Evolutionary conservation across 2,329 filamentous ascomycete species (phyloP).

Genomic region (Paraconiothyrium brasiliense): DNA sequence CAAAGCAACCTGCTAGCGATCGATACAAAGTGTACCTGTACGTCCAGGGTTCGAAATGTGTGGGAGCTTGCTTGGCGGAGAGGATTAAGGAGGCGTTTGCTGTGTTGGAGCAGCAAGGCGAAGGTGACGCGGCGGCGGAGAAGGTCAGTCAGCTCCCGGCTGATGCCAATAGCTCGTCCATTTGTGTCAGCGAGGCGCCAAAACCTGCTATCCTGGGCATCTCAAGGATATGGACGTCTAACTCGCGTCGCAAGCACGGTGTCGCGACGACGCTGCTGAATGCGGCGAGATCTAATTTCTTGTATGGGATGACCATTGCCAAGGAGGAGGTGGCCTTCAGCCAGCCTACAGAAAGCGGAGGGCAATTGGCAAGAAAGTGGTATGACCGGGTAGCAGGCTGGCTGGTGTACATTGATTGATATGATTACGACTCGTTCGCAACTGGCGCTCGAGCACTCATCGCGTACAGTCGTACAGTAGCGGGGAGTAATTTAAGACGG

Average conservation of each 20-base stretch:
- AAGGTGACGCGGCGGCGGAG: constrained; percentile 25
- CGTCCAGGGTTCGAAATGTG: constrained; percentile 67
- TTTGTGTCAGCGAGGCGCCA: constrained; percentile 56
- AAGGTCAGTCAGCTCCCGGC: constrained; percentile 26
- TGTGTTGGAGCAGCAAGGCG: constrained; percentile 52
- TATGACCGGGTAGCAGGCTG: constrained; percentile 65
- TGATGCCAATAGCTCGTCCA: constrained; percentile 39
- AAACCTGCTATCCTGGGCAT: constrained; percentile 66
- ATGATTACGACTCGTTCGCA: not conserved
- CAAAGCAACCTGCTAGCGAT: constrained; percentile 46
- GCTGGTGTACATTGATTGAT: constrained; percentile 69
- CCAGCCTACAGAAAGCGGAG: constrained; percentile 71
- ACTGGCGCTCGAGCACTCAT: not conserved
- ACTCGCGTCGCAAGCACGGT: constrained; percentile 63
- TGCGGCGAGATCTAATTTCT: constrained; percentile 63
- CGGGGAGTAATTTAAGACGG: not conserved
- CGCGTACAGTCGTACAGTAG: not conserved
- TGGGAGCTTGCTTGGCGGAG: constrained; percentile 70
- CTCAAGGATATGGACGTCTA: constrained; percentile 72
- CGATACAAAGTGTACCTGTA: constrained; percentile 71
- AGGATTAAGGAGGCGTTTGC: constrained; percentile 65
- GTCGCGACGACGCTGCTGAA: constrained; percentile 68
- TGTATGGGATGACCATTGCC: constrained; percentile 64
- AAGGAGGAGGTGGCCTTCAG: constrained; percentile 70
- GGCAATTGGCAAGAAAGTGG: constrained; percentile 66